Percentiles rank a stretch among this genome's conserved stretches.
These are phyloP conservation scores for Macroventuria anomochaeta DNA, from an alignment of 2,329 filamentous ascomycete species.

Conservation along the genomic window DNA sequence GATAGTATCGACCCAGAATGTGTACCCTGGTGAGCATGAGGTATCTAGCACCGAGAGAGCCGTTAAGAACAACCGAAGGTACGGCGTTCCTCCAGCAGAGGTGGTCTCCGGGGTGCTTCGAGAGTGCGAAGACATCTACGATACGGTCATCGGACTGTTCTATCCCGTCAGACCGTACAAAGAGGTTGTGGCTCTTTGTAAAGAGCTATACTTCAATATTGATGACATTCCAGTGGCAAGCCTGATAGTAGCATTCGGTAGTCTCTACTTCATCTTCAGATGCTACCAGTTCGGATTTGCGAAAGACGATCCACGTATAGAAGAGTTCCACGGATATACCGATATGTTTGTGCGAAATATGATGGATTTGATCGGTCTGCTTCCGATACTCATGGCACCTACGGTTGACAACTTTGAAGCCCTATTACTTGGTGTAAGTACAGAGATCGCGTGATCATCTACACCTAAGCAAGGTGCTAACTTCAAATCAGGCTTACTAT, in stretches of 20 bases:
- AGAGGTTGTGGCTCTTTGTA: conserved; percentile 10
- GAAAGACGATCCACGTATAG: conserved; percentile 11
- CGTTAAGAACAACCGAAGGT: background rate
- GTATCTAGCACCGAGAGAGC: background rate
- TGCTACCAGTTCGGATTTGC: conserved; percentile 40
- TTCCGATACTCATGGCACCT: conserved; percentile 44
- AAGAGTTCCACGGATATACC: conserved; percentile 29
- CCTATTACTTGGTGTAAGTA: conserved; percentile 39
- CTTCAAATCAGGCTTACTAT: conserved; percentile 27
- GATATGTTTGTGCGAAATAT: conserved; percentile 39
- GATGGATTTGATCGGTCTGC: conserved; percentile 24
- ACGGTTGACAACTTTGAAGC: conserved; percentile 46
- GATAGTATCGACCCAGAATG: conserved; percentile 13
- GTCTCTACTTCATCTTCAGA: conserved; percentile 46
- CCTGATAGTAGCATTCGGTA: conserved; percentile 48
- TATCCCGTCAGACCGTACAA: conserved; percentile 17
- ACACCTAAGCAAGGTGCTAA: background rate
- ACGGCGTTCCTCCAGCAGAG: conserved; percentile 12
- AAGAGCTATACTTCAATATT: conserved; percentile 46
- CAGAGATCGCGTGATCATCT: background rate
- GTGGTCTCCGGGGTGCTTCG: conserved; percentile 15
- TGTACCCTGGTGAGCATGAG: conserved; percentile 8
- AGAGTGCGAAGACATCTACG: conserved; percentile 14
- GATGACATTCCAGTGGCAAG: conserved; percentile 44
- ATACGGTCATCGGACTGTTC: conserved; percentile 10